phyloP scores from a whole-genome alignment of 495 filamentous ascomycete genomes.

The Platismatia glauca region DNA sequence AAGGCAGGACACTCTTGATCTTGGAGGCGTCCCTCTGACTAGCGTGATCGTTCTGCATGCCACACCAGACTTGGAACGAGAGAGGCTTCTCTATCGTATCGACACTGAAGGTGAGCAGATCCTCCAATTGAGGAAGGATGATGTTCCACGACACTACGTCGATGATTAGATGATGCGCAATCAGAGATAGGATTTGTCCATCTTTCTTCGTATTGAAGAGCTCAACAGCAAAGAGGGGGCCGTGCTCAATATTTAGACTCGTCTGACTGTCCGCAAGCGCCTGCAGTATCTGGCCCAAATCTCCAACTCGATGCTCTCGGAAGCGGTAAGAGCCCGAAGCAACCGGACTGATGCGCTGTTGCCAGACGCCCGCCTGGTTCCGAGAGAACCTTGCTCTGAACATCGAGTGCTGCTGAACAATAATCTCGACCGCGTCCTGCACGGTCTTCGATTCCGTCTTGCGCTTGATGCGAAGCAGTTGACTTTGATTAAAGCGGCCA shows the following conservation, averaged over 20 bases:
- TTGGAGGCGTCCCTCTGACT: constrained; percentile 24
- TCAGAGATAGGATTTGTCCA: constrained; percentile 48
- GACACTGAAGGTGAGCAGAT: constrained; percentile 38
- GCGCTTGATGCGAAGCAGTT: constrained; percentile 50
- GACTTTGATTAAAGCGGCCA: constrained; percentile 65
- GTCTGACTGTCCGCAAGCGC: constrained; percentile 32
- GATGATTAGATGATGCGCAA: constrained; percentile 59
- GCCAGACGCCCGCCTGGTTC: constrained; percentile 22
- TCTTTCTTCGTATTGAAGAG: constrained; percentile 41
- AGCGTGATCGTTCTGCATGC: constrained; percentile 39
- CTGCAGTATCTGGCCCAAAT: constrained; percentile 20
- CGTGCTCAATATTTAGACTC: constrained; percentile 35
- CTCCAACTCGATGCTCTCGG: constrained; percentile 24
- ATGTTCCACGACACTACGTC: constrained; percentile 65
- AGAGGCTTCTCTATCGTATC: constrained; percentile 34
- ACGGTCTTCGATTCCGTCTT: constrained; percentile 40
- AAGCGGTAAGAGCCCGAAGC: constrained; percentile 34
- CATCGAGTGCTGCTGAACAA: constrained; percentile 62
- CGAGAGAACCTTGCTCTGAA: constrained; percentile 52
- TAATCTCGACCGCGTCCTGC: constrained; percentile 43
- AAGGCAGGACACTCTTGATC: constrained; percentile 26
- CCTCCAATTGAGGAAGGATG: constrained; percentile 58
- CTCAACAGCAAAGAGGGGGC: constrained; percentile 38
- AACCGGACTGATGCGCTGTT: constrained; percentile 33
- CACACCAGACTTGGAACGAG: constrained; percentile 57